Base-by-base conservation (phyloP, 768 basidiomycete species). In the Termitomyces heimii region DNA sequence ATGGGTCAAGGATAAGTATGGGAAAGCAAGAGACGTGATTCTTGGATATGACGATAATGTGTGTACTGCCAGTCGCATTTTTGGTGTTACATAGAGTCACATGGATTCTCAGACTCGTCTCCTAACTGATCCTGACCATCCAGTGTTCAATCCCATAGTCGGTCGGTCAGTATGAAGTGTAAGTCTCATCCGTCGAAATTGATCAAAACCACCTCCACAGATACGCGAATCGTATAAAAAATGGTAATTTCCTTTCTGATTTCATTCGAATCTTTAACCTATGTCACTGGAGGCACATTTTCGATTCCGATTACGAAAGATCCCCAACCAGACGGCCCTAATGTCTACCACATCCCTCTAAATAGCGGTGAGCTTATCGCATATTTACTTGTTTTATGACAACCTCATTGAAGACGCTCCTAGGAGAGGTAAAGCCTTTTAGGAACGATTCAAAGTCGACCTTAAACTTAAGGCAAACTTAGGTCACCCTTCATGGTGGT, bases 31-130 rank as follows among this genome's bases (percentile, higher is more conserved):
- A 47, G 82, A 84, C 65, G 75, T 85, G 10, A 70, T 83, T n/a
- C 70, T 83, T 1, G 82, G 83, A 1, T 84, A 82, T 60, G 82
- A 84, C 60, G 77, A 83, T 61, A 79, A 77, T 55, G 78, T 78
- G 49, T 56, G 71, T 70, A 61, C 10, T 35, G 6, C 5, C 29
- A 34, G 5, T 37, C 16, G 28, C 18, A 6, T 35, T 26, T 20
- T 32, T 24, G 22, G 7, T 37, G 1, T 39, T 18, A 8, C 2
- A 51, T n/a, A 9, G 35, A 18, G 20, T 28, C 12, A 16, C 18
- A 26, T 50, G 10, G 3, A 13, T 28, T n/a, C 16, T 5, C 1
- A 81, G 78, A 69, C 73, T 7, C 62, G 63, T 13, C 65, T 81
- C 35, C 63, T 74, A 32, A 77, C 72, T 4, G 79, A 82, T 58